Evolutionary conservation across 495 filamentous ascomycete species (phyloP).

Genomic region (Polyplosphaeria fusca): DNA sequence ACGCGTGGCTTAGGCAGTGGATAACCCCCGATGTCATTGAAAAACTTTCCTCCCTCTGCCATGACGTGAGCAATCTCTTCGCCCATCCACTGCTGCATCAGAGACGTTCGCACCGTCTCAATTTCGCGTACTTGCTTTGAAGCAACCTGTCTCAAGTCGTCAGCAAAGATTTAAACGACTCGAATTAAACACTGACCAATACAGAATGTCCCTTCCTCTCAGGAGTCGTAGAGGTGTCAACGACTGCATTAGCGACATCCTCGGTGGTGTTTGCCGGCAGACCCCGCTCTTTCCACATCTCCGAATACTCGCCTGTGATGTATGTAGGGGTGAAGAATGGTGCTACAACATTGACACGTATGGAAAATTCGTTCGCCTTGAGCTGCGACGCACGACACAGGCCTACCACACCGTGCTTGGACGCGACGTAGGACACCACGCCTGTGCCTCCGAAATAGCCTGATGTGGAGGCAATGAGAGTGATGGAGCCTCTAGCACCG

Average conservation of each 20-base stretch:
- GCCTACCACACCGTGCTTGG: constrained; percentile 26
- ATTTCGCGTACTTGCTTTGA: constrained; percentile 18
- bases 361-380: constrained; percentile 9
- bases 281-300: constrained; percentile 15
- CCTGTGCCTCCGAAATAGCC: constrained; percentile 27
- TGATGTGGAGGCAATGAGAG: constrained; percentile 28
- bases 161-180: neutral
- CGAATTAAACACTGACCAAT: constrained; percentile 8
- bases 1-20: constrained; percentile 27
- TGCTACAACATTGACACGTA: constrained; percentile 24
- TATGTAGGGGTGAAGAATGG: constrained; percentile 31
- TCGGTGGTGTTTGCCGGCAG: constrained; percentile 28
- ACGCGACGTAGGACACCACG: constrained; percentile 21
- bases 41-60: constrained; percentile 25
- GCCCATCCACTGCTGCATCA: constrained; percentile 19
- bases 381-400: constrained; percentile 18
- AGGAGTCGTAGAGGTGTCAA: constrained; percentile 9
- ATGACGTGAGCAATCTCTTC: constrained; percentile 24
- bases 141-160: constrained; percentile 7
- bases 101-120: constrained; percentile 6
- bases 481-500: constrained; percentile 19
- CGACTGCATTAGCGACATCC: constrained; percentile 19
- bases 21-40: constrained; percentile 29
- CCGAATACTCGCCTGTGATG: constrained; percentile 21
- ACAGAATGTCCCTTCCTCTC: constrained; percentile 14